Evolutionary conservation across 495 filamentous ascomycete genomes (phyloP), one percentile per base, ranked within the genome.

Genomic region (Penicillium maclennaniae): DNA sequence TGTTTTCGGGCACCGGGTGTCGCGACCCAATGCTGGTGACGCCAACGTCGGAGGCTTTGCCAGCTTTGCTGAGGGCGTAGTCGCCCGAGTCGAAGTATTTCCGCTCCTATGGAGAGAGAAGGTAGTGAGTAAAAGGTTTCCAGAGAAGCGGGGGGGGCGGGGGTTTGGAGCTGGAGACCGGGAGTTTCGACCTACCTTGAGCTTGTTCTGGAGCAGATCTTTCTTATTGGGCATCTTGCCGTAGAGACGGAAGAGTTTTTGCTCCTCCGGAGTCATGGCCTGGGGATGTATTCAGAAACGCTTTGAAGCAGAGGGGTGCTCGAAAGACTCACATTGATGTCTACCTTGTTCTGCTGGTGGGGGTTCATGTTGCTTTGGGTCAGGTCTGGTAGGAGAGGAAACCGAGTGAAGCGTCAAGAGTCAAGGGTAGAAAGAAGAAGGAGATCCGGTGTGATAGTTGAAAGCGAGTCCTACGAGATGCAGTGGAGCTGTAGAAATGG

Each of bases 31-130:
- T 89, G 67, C 84, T 87, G 68, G 92, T 93, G 31, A 95, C 90
- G 65, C 92, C 93, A 62, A 92, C 87, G 68, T 93, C 88, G 54
- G 91, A 88, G 68, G 91, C 91, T 74, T 97, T 98, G 69, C 95
- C 93, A 42, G 93, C 95, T 79, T 98, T 97, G 72, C 87, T 92
- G 74, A 97, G 87, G 65, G 93, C 95, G 59, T 97, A 97, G 74
- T 97, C 92, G 62, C 92, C 92, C 47, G 86, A 91, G 79, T 98
- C 93, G 72, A 98, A 98, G 76, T 97, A 98, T 78, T 97, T 98
- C 73, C 95, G 92, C 69, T 96, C 92, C 82, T 96, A 59, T 14
- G 9, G 19, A 1, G 19, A 34, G 7, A 12, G 12, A 27, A 23
- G 26, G 53, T 23, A 14, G 36, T 56, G 47, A 43, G 41, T 20